Conservation (phyloP, 305 asterid species). For the Fraxinus angustifolia region DNA sequence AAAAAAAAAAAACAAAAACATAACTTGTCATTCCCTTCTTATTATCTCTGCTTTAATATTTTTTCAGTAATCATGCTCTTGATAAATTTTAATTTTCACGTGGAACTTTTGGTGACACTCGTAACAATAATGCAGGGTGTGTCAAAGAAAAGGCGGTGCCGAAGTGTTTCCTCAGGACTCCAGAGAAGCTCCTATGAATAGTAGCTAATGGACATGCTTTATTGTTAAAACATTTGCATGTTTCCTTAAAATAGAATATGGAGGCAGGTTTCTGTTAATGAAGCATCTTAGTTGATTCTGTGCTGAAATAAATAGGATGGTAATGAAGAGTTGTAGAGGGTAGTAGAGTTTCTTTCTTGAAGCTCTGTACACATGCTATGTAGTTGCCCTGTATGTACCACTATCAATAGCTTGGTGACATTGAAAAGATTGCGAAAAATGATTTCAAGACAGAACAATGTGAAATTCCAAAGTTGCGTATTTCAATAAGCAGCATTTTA, state of each 20-base stretch:
- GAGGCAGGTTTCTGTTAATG: neutral
- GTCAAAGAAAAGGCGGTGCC: constrained; percentile 6
- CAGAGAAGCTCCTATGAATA: neutral
- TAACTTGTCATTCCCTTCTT: neutral
- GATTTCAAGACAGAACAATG: neutral
- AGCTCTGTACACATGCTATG: neutral
- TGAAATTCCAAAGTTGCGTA: neutral
- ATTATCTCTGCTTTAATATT: neutral
- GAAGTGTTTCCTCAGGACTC: constrained; percentile 3
- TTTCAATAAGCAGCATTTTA: neutral
- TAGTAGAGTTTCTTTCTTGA: neutral
- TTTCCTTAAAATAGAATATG: neutral
- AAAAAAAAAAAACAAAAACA: neutral
- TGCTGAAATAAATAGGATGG: neutral
- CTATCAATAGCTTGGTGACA: neutral
- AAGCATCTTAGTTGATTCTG: neutral
- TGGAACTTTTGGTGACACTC: constrained; percentile 2
- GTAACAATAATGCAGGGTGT: neutral
- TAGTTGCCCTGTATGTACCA: neutral
- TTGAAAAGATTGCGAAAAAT: neutral
- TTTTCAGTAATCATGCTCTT: neutral
- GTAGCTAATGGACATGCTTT: neutral
- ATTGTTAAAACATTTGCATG: neutral
- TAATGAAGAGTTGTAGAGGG: neutral
- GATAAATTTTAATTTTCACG: neutral